A percentile compares a stretch with the other conserved stretches of the same genome.
These are phyloP conservation scores for Fomitopsis serialis DNA, from an alignment of 768 basidiomycete species.

Conservation along the genomic window DNA sequence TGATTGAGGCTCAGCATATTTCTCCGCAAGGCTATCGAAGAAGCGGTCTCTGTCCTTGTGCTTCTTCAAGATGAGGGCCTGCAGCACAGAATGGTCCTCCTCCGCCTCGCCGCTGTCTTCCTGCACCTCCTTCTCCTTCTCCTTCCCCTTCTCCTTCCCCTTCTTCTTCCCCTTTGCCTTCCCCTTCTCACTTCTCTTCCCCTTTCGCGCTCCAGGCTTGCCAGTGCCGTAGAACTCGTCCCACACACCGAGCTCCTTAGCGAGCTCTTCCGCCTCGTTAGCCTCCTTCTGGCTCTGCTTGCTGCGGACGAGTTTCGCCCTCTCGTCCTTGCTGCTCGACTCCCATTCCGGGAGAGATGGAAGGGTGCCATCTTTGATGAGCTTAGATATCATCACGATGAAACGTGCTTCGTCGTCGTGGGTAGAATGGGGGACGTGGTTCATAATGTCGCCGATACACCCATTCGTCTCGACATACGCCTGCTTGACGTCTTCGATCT, in stretches of 20 bases:
- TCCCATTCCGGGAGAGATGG: slow-evolving; percentile 58
- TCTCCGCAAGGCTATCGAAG: slow-evolving; percentile 69
- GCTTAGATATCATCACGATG: slow-evolving; percentile 55
- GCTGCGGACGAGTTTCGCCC: slow-evolving; percentile 65
- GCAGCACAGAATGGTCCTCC: slow-evolving; percentile 64
- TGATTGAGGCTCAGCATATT: slow-evolving; percentile 54
- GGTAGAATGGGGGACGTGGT: slow-evolving; percentile 80
- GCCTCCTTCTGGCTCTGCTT: slow-evolving; percentile 78
- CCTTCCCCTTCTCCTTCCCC: slow-evolving; percentile 36
- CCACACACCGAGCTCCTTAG: slow-evolving; percentile 89
- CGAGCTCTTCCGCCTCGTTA: slow-evolving; percentile 75
- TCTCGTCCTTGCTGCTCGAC: slow-evolving; percentile 70
- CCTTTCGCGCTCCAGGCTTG: slow-evolving; percentile 54
- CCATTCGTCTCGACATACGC: slow-evolving; percentile 74
- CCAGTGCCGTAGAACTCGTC: slow-evolving; percentile 87
- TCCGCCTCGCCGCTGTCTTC: slow-evolving; percentile 33
- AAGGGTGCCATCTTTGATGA: slow-evolving; percentile 61
- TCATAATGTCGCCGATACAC: slow-evolving; percentile 77
- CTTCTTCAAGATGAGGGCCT: slow-evolving; percentile 78
- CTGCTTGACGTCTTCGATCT: slow-evolving; percentile 68
- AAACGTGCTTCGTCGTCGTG: slow-evolving; percentile 84
- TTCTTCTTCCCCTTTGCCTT: slow-evolving; percentile 31
- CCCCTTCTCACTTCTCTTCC: slow-evolving; percentile 46
- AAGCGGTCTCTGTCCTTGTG: slow-evolving; percentile 67
- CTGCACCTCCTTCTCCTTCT: slow-evolving; percentile 45